Base-by-base conservation (phyloP, 2,329 filamentous ascomycete genomes). In the Lachnellula willkommii region DNA sequence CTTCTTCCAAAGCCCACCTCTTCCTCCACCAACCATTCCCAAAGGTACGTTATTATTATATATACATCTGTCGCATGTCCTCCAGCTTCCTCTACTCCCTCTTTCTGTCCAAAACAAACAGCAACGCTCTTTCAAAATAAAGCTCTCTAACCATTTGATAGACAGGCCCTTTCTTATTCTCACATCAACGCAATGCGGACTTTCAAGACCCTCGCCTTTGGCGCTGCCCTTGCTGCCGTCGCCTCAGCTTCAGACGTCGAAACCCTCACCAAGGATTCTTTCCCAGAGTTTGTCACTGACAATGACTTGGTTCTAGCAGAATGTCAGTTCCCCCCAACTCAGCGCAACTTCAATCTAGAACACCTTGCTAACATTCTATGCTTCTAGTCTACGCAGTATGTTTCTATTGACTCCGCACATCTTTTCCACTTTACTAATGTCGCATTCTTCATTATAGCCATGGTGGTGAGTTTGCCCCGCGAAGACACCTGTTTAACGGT, bases 251-350 rank as follows among this genome's bases (percentile, higher is more conserved):
- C 90, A 47, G 91, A 97, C 72, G 94, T 99, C 63, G 75, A 84
- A 68, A 84, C 90, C 65, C 80, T 99, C 63, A 95, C 88, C 74
- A 86, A 87, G 74, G 90, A 93, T 70, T 90, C 82, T 63, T 99
- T 99, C 74, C 81, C 88, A 65, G 82, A 86, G 59, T 99, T 96
- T 74, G 78, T 99, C 71, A 87, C 87, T 73, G 76, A 84, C 67
- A 88, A 97, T 73, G 85, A 90, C 67, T 82, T 99, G 56, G 93
- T 96, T 54, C 86, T 99, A 60, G 91, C 91, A 67, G 92, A 99
- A 79, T 99, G 89, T 93, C 79, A 76, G 88, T 77, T 6, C 9
- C 11, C 40, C 53, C 54, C 37, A 24, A 42, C 47, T 54, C 39
- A 12, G 24, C 37, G 46, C 7, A 52, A 50, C 24, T 36, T 12